phyloP scores from a whole-genome alignment of 2,329 filamentous ascomycete species.

The Epichloe scottii region DNA sequence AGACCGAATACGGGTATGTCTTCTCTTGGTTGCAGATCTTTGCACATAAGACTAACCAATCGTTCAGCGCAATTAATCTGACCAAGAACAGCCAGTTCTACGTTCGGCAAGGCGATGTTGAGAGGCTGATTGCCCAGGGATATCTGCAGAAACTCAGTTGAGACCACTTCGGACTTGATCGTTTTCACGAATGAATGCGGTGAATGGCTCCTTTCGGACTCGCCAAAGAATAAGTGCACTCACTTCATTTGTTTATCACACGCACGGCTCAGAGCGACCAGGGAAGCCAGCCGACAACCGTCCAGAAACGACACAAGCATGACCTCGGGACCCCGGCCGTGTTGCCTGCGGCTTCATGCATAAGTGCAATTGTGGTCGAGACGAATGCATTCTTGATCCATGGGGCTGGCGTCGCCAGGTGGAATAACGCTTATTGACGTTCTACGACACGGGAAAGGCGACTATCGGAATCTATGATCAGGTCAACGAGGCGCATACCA shows the following conservation, averaged over 20 bases:
- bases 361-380: not conserved
- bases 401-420: not conserved
- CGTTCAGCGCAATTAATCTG: constrained; percentile 71
- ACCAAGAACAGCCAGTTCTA: constrained; percentile 98
- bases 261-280: too few relatives aligned
- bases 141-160: constrained; percentile 84
- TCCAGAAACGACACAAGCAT: not conserved
- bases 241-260: too few relatives aligned
- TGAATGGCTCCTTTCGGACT: not conserved
- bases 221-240: not conserved
- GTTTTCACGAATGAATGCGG: not conserved
- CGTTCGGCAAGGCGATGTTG: constrained; percentile 89
- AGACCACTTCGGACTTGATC: constrained; percentile 16
- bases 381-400: not conserved
- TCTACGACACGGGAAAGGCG: too few relatives aligned
- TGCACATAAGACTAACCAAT: constrained; percentile 9
- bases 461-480: too few relatives aligned
- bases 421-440: not conserved
- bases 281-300: not conserved
- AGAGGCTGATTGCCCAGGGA: constrained; percentile 84
- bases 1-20: constrained; percentile 86
- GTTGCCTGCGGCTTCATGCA: not conserved
- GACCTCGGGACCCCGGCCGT: too few relatives aligned
- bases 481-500: too few relatives aligned
- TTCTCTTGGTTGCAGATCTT: too few relatives aligned